These are phyloP conservation scores for Juglanconis juglandina DNA, from an alignment of 2,329 filamentous ascomycete genomes.

Conservation along the genomic window DNA sequence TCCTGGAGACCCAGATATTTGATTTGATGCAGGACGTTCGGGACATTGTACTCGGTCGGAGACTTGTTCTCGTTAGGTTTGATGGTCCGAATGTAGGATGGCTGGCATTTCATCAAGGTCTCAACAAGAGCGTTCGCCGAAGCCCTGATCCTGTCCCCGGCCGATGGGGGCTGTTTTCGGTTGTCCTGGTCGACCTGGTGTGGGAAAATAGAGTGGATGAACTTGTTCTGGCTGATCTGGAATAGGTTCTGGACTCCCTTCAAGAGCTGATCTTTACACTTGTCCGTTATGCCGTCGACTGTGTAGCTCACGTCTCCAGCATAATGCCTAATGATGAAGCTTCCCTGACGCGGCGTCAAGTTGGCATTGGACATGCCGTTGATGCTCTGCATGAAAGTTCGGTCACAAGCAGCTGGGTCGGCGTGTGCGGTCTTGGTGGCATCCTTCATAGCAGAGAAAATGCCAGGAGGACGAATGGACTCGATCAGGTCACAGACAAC, in stretches of 20 bases:
- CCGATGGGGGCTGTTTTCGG: conserved; percentile 86
- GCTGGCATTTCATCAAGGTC: conserved; percentile 94
- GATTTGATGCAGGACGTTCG: conserved; percentile 95
- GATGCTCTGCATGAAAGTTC: conserved; percentile 90
- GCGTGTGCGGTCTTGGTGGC: conserved; percentile 98
- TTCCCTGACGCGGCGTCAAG: conserved; percentile 86
- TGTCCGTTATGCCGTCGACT: conserved; percentile 95
- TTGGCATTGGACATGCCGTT: conserved; percentile 90
- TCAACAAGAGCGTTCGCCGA: conserved; percentile 94
- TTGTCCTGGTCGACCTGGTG: conserved; percentile 94
- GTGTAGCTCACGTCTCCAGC: conserved; percentile 94
- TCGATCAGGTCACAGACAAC: conserved; percentile 97
- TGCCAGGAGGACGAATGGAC: conserved; percentile 80
- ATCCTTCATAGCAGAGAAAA: conserved; percentile 95
- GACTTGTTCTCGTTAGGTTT: conserved; percentile 99
- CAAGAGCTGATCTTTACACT: conserved; percentile 96
- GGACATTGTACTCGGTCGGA: conserved; percentile 82
- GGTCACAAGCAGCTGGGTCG: conserved; percentile 88
- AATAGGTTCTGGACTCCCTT: conserved; percentile 91
- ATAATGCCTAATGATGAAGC: conserved; percentile 98
- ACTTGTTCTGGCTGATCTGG: conserved; percentile 76
- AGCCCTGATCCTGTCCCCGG: conserved; percentile 90
- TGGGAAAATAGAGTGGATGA: conserved; percentile 86
- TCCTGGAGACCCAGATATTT: conserved; percentile 99
- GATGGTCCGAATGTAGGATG: conserved; percentile 97